Base-by-base conservation (phyloP, 169 alveolate species). In the Eimeria acervulina region DNA sequence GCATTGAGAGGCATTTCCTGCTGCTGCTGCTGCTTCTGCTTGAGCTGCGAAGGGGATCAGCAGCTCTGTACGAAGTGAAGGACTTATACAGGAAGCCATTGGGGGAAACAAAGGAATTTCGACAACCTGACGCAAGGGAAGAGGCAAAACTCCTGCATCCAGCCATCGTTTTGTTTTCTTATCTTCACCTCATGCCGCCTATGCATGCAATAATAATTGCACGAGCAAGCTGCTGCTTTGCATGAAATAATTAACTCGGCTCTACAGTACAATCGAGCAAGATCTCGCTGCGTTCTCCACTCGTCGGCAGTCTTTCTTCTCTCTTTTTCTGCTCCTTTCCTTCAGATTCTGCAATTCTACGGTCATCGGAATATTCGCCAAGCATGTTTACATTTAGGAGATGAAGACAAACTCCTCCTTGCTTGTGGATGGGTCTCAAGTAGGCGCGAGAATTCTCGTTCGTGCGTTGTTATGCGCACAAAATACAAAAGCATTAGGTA, bases 311-410 rank as follows among this genome's bases (percentile, higher is more conserved):
- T 38, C 38, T 38, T 15, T 5, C 38, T 38, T 59, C 68, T 21
- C 33, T 3, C 38, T n/a, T 23, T 55, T 63, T 63, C 38, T 63
- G 74, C 6, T 63, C 26, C 17, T 0, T n/a, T 63, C 2, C 8
- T 7, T 2, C 10, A 26, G 13, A 63, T 26, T 6, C 1, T 63
- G 10, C 8, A n/a, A 8, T 12, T 0, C 2, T 63, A 26, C 5
- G 74, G 19, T n/a, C 21, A 23, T 8, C 19, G 38, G 38, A 15
- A 63, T 63, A 7, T 7, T n/a, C 38, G 38, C 13, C 8, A 63
- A n/a, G 74, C 74, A 63, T 63, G 74, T 26, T 63, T n/a, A 63
- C 74, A 63, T n/a, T n/a, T 38, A 6, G 72, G 74, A 63, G 33
- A 1, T 21, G 74, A 63, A n/a, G 74, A 63, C 0, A 38, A 63